Conservation (phyloP, 371 early-diverging fungal species). For the Haplosporangium sp. region DNA sequence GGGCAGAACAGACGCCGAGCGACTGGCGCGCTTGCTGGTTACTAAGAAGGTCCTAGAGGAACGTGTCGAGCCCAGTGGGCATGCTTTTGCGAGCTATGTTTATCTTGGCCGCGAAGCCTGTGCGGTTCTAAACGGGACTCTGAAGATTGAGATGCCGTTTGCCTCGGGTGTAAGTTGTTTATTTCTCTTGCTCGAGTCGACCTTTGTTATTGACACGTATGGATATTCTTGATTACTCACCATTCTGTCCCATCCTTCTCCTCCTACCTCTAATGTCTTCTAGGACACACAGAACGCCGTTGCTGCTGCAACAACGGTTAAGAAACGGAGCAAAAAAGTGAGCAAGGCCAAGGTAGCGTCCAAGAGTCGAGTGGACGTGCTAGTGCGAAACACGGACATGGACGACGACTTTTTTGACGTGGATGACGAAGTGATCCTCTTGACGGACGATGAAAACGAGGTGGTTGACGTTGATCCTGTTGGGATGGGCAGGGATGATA, state of each 20-base stretch:
- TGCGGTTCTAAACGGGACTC: conserved; percentile 57
- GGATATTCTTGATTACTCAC: not conserved
- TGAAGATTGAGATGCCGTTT: conserved; percentile 55
- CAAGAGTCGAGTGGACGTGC: conserved; percentile 5
- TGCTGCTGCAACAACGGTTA: not conserved
- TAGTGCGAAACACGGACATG: not conserved
- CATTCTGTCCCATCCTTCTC: not conserved
- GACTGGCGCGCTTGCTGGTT: conserved; percentile 74
- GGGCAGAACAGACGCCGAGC: conserved; percentile 70
- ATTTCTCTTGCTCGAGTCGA: not conserved
- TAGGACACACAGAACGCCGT: conserved; percentile 11
- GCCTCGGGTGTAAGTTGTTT: conserved; percentile 40
- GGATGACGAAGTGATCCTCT: conserved; percentile 8
- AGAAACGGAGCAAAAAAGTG: conserved; percentile 18
- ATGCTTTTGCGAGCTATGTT: conserved; percentile 57
- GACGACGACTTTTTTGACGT: conserved; percentile 34
- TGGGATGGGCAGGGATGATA: conserved; percentile 3
- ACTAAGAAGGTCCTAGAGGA: conserved; percentile 71
- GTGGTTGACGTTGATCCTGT: conserved; percentile 9
- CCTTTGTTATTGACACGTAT: not conserved
- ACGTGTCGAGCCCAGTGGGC: conserved; percentile 60
- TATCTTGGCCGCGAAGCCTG: conserved; percentile 57
- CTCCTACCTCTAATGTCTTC: not conserved
- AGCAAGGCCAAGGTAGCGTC: conserved; percentile 9
- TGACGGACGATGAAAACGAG: conserved; percentile 1